These are phyloP conservation scores for Pyrrhoderma lamaoense DNA, from an alignment of 1,284 basidiomycete genomes.

Conservation along the genomic window DNA sequence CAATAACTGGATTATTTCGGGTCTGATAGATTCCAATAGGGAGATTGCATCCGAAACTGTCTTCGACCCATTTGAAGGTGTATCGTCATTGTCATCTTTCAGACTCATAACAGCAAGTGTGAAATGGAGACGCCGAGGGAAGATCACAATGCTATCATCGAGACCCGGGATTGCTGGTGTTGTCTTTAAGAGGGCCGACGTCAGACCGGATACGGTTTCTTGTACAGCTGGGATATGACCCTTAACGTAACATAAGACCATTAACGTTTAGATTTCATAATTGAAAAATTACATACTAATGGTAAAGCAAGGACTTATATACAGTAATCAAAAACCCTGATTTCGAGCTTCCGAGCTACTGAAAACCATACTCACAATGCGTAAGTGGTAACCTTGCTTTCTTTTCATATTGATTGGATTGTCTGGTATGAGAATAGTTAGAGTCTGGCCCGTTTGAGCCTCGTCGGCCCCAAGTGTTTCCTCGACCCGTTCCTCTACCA, in stretches of 20 bases:
- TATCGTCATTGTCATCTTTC: conserved; percentile 9
- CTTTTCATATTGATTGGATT: too few relatives aligned
- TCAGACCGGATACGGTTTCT: conserved; percentile 36
- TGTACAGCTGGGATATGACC: conserved; percentile 46
- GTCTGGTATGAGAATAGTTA: too few relatives aligned
- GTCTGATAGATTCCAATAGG: conserved; percentile 41
- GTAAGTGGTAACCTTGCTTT: too few relatives aligned
- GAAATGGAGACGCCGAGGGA: conserved; percentile 56
- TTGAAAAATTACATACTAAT: conserved; percentile 2
- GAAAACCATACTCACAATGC: too few relatives aligned
- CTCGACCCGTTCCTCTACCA: too few relatives aligned
- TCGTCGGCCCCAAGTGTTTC: too few relatives aligned
- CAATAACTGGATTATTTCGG: conserved; percentile 32
- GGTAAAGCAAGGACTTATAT: conserved; percentile 13
- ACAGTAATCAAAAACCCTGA: too few relatives aligned
- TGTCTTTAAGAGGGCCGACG: conserved; percentile 33
- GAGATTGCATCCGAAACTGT: conserved; percentile 37
- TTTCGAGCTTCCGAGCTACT: too few relatives aligned
- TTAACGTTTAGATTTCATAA: neutral
- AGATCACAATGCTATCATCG: conserved; percentile 49
- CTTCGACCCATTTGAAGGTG: neutral
- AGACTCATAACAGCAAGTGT: conserved; percentile 68
- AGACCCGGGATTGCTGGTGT: conserved; percentile 43
- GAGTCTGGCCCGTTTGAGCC: too few relatives aligned
- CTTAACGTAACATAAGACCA: conserved; percentile 27